Conservation (phyloP, 257 asterid genomes). For the Solanum piurae region DNA sequence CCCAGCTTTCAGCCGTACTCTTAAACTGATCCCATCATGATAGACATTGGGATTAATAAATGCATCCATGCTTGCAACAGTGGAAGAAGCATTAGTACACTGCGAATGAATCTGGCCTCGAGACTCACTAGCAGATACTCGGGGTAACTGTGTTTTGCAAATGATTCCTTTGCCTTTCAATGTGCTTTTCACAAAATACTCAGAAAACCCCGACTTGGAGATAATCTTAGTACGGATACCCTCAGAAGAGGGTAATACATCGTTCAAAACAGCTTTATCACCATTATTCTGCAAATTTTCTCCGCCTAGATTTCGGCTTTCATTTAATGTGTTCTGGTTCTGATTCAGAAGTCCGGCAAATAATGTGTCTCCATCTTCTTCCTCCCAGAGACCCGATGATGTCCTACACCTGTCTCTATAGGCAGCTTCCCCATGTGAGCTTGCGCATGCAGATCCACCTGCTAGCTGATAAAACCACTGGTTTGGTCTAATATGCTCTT, state of each 20-base stretch:
- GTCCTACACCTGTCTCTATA: constrained; percentile 45
- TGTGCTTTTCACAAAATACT: constrained; percentile 62
- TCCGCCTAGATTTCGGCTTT: constrained; percentile 10
- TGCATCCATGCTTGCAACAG: constrained; percentile 22
- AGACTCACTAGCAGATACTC: constrained; percentile 26
- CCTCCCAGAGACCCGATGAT: constrained; percentile 40
- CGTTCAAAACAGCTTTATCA: constrained; percentile 26
- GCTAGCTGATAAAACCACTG: constrained; percentile 61
- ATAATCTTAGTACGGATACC: constrained; percentile 70
- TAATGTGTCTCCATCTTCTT: constrained; percentile 24
- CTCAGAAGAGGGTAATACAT: constrained; percentile 40
- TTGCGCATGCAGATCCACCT: constrained; percentile 45
- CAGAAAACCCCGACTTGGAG: constrained; percentile 74
- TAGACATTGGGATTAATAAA: constrained; percentile 15
- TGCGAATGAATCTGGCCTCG: constrained; percentile 19
- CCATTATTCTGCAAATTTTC: constrained; percentile 26
- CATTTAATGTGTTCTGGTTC: constrained; percentile 17
- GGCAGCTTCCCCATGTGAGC: constrained; percentile 34
- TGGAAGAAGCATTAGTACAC: constrained; percentile 17
- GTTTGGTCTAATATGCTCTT: constrained; percentile 46
- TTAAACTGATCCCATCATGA: constrained; percentile 45
- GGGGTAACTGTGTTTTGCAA: constrained; percentile 34
- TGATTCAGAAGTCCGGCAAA: constrained; percentile 46
- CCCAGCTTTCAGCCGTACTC: constrained; percentile 65
- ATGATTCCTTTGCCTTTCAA: constrained; percentile 69